These are phyloP conservation scores for Tuber calosporum DNA, from an alignment of 495 filamentous ascomycete species.

Conservation along the genomic window DNA sequence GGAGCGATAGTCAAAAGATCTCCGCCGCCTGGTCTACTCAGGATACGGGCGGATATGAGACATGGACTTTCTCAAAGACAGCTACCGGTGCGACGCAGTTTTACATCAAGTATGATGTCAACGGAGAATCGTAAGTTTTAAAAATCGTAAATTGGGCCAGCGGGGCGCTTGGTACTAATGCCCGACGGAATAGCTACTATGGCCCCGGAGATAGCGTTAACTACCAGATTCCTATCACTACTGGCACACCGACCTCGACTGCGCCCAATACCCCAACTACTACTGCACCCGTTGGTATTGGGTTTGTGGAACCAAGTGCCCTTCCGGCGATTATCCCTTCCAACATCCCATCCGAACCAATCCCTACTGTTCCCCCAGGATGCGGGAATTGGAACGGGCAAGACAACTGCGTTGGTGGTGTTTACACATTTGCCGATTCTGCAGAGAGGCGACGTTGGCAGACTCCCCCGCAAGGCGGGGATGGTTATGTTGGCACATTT, in stretches of 20 bases:
- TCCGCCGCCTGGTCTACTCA: slow-evolving; percentile 30
- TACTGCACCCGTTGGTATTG: slow-evolving; percentile 15
- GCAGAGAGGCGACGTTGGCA: slow-evolving; percentile 42
- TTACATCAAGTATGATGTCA: slow-evolving; percentile 41
- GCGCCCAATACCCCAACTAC: slow-evolving; percentile 8
- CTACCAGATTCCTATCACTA: slow-evolving; percentile 22
- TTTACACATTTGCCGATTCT: slow-evolving; percentile 30
- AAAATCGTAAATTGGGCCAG: not conserved
- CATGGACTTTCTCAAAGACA: slow-evolving; percentile 38
- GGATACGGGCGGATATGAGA: slow-evolving; percentile 31
- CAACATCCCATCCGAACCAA: slow-evolving; percentile 25
- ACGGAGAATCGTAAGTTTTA: slow-evolving; percentile 29
- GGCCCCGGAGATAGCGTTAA: slow-evolving; percentile 38
- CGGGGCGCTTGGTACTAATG: not conserved
- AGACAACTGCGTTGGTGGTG: slow-evolving; percentile 28
- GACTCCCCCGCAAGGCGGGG: slow-evolving; percentile 37
- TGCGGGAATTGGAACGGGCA: slow-evolving; percentile 41
- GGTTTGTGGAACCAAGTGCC: slow-evolving; percentile 17
- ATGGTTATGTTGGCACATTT: slow-evolving; percentile 30
- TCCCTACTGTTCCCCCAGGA: slow-evolving; percentile 32
- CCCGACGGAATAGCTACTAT: slow-evolving; percentile 31
- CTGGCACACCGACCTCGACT: slow-evolving; percentile 5
- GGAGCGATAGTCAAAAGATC: slow-evolving; percentile 33
- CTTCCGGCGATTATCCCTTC: slow-evolving; percentile 36
- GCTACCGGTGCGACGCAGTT: slow-evolving; percentile 41